Base-by-base conservation (phyloP, 345 rosid genomes). In the Corymbia maculata region DNA sequence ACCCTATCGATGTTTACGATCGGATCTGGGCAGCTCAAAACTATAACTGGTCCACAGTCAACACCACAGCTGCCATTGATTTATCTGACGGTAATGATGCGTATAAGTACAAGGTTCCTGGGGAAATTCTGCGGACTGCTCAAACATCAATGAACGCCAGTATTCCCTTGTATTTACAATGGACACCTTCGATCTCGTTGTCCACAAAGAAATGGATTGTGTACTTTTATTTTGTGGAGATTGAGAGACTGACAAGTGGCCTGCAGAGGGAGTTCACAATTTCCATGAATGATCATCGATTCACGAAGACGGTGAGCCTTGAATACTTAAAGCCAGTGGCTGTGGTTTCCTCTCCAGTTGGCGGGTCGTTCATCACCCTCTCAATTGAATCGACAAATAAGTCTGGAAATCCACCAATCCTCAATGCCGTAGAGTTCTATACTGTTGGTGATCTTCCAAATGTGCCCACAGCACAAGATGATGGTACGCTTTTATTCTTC, bases 131-230 rank as follows among this genome's bases (percentile, higher is more conserved):
- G 5, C n/a, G 6, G 66, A 59, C 66, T 0, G 66, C 66, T 59
- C 66, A 24, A 0, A 59, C n/a, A 24, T 24, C 66, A 24, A 59
- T 2, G 3, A 24, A 59, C 24, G 66, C 66, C 66, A 24, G 30
- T 59, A 0, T 0, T 59, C 30, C 66, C 66, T 0, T 59, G n/a
- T 0, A 0, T 24, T 9, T 57, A 2, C 13, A 4, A 0, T 57
- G 13, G 64, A 9, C 6, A 9, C 3, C 28, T 57, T 24, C n/a
- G n/a, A 53, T 3, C 59, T 53, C 57, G 57, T 52, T 52, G 0
- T 22, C 64, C 13, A 9, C 6, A 57, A 9, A 24, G 64, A 57
- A 57, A 59, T 59, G 66, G 66, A 10, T 59, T 59, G 66, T 59
- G 13, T 59, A 59, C 66, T 59, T 59, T 24, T 2, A 59, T 59